Conservation (phyloP, 2,329 filamentous ascomycete species). For the Venturia pyrina region DNA sequence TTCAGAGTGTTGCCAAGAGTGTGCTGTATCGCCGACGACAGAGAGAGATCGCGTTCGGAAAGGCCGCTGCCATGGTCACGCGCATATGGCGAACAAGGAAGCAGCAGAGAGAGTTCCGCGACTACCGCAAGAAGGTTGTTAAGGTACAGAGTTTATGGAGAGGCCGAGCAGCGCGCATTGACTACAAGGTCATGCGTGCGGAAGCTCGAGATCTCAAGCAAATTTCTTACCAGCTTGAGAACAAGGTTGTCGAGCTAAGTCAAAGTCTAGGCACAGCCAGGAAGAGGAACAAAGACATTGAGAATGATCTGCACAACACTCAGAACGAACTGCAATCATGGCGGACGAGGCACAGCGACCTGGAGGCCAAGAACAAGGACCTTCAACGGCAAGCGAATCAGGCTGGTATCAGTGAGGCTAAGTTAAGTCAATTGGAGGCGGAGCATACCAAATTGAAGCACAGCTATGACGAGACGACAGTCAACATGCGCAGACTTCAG, state of each 20-base stretch:
- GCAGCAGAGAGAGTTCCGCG: slow-evolving; percentile 71
- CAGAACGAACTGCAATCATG: slow-evolving; percentile 93
- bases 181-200: slow-evolving; percentile 85
- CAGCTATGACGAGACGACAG: slow-evolving; percentile 80
- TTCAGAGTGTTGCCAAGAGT: slow-evolving; percentile 85
- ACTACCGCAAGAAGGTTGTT: slow-evolving; percentile 80
- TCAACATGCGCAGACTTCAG: slow-evolving; percentile 86
- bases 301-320: slow-evolving; percentile 87
- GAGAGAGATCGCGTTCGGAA: slow-evolving; percentile 85
- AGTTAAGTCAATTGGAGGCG: slow-evolving; percentile 82
- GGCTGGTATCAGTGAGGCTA: slow-evolving; percentile 87
- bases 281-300: slow-evolving; percentile 82
- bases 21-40: slow-evolving; percentile 85
- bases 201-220: slow-evolving; percentile 98
- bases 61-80: slow-evolving; percentile 85
- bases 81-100: slow-evolving; percentile 76
- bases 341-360: slow-evolving; percentile 81
- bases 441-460: slow-evolving; percentile 88
- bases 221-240: slow-evolving; percentile 98
- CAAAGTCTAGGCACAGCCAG: slow-evolving; percentile 89
- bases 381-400: slow-evolving; percentile 95
- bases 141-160: slow-evolving; percentile 91
- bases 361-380: slow-evolving; percentile 86
- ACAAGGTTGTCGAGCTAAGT: slow-evolving; percentile 98
- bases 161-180: slow-evolving; percentile 66